Percentiles rank a stretch among this genome's conserved stretches.
These are phyloP conservation scores for Climacium dendroides DNA, from an alignment of 225 moss, liverwort and hornwort species.

Conservation along the genomic window DNA sequence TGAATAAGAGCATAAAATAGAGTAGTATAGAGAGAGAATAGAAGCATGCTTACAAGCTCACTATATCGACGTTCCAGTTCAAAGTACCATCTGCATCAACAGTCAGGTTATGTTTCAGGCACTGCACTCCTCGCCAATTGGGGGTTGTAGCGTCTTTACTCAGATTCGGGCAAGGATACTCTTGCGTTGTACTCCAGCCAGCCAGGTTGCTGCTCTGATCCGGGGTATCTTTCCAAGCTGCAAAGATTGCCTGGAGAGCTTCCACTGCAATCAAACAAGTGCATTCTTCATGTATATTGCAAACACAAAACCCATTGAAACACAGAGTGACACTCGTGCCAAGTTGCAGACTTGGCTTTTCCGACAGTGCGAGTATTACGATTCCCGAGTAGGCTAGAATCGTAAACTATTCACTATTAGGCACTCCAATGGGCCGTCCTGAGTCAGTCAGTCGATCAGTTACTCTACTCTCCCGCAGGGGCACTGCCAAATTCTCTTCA, in stretches of 20 bases:
- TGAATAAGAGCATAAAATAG: not conserved
- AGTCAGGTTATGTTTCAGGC: not conserved
- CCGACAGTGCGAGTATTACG: not conserved
- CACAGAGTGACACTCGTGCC: not conserved
- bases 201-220: not conserved
- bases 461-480: not conserved
- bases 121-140: not conserved
- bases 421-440: not conserved
- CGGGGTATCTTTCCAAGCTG: not conserved
- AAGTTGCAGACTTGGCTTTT: not conserved
- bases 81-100: rapidly evolving
- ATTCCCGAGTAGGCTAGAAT: not conserved
- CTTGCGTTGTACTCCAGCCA: not conserved
- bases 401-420: not conserved
- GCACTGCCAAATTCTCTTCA: not conserved
- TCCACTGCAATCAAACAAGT: not conserved
- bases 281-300: not conserved
- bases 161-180: not conserved
- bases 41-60: not conserved
- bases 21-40: not conserved
- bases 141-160: rapidly evolving
- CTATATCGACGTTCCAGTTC: not conserved
- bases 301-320: not conserved
- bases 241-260: not conserved
- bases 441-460: not conserved